Base-by-base conservation (phyloP, 768 basidiomycete species). In the Amyloporia xantha region DNA sequence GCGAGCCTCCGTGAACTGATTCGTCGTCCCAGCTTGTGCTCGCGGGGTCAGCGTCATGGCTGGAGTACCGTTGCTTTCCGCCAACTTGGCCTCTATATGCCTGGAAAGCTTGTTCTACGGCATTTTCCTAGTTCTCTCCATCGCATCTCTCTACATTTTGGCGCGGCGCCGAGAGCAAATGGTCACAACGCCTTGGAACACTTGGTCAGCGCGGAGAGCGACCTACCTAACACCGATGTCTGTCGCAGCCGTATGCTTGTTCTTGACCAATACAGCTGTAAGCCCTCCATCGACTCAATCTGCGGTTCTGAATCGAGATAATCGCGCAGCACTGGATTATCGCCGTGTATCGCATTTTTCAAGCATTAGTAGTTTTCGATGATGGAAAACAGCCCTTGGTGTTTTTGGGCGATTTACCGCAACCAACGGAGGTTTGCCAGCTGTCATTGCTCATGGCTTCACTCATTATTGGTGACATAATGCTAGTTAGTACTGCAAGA, bases 281-380 rank as follows among this genome's bases (percentile, higher is more conserved):
- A 27, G 42, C n/a, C n/a, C n/a, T n/a, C n/a, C n/a, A n/a, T n/a
- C n/a, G n/a, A n/a, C n/a, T n/a, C n/a, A n/a, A n/a, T n/a, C n/a
- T n/a, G n/a, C n/a, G n/a, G n/a, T n/a, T n/a, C n/a, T n/a, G n/a
- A n/a, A n/a, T n/a, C n/a, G n/a, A n/a, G n/a, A n/a, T n/a, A n/a
- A n/a, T n/a, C n/a, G n/a, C n/a, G n/a, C n/a, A 45, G 44, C 44
- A 45, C 23, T 45, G 44, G 44, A 45, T 45, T 36, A 19, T 45
- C 17, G 30, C n/a, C 23, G 44, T 45, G 5, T 45, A 36, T 36
- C 44, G 44, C 20, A 17, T 33, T 3, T 35, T 45, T 30, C 5
- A 26, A 19, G 44, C 26, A 4, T 45, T 45, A 13, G 26, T 35
- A 19, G 5, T 35, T 12, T 20, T 17, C 24, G 33, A 45, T 6